phyloP scores from a whole-genome alignment of 129 eudicot genomes.

The Glebionis coronaria region DNA sequence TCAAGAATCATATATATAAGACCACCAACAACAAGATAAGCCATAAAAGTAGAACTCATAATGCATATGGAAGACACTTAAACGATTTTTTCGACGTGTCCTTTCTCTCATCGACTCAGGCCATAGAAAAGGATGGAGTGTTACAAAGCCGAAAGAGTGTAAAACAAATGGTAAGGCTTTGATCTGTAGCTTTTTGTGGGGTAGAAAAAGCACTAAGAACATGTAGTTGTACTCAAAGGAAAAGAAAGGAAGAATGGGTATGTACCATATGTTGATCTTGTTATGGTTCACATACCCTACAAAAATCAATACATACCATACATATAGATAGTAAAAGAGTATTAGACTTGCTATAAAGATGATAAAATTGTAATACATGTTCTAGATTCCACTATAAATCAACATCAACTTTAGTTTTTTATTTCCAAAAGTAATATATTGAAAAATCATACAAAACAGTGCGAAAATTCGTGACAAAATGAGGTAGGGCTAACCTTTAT shows the following conservation, averaged over 20 bases:
- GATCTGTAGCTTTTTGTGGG: conserved; percentile 44
- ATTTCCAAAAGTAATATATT: conserved; percentile 11
- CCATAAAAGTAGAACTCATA: conserved; percentile 5
- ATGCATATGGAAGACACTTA: conserved; percentile 3
- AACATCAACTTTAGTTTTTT: conserved; percentile 40
- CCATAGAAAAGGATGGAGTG: conserved; percentile 22
- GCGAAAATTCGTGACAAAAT: conserved; percentile 22
- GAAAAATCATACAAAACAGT: background rate
- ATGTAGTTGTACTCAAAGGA: conserved; percentile 25
- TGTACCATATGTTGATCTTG: conserved; percentile 29
- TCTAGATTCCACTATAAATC: conserved; percentile 47
- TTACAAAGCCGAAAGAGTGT: conserved; percentile 15
- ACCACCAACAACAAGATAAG: conserved; percentile 3
- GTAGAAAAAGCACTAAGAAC: conserved; percentile 48
- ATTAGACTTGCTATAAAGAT: conserved; percentile 17
- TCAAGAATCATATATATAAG: conserved; percentile 20
- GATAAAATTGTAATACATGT: conserved; percentile 30
- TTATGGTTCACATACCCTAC: conserved; percentile 35
- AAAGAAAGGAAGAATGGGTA: conserved; percentile 24
- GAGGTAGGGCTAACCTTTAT: conserved; percentile 50
- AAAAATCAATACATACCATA: conserved; percentile 34
- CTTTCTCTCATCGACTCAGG: conserved; percentile 10
- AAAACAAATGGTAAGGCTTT: conserved; percentile 24
- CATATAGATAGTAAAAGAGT: conserved; percentile 25
- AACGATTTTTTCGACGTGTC: background rate